phyloP scores from a whole-genome alignment of 1,139 yeast species.

The Geotrichum phurueaensis region DNA sequence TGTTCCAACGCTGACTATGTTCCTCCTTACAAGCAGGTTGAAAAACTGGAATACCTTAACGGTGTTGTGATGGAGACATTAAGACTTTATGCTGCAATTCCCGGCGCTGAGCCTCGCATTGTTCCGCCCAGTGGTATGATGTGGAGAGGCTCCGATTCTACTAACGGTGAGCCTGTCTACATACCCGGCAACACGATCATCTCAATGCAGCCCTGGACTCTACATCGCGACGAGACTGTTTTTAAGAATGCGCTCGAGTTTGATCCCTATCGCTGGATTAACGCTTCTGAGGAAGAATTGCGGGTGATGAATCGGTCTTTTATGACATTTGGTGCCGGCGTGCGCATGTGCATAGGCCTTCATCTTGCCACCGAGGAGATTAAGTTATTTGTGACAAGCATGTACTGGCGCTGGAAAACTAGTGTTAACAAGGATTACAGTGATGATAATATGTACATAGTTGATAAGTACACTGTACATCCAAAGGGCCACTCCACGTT shows the following conservation, averaged over 20 bases:
- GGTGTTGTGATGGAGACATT: constrained; percentile 55
- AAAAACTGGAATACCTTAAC: constrained; percentile 48
- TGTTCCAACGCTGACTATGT: constrained; percentile 12
- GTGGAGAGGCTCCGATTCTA: constrained; percentile 19
- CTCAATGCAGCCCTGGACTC: constrained; percentile 60
- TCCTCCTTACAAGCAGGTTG: constrained; percentile 39
- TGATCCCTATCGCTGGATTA: constrained; percentile 60
- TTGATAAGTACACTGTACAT: constrained; percentile 53
- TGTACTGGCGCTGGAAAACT: constrained; percentile 47
- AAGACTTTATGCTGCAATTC: constrained; percentile 63
- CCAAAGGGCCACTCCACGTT: constrained; percentile 30
- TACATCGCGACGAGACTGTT: constrained; percentile 48
- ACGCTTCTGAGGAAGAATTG: constrained; percentile 38
- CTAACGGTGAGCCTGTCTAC: constrained; percentile 20
- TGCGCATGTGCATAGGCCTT: constrained; percentile 73
- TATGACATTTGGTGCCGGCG: constrained; percentile 69
- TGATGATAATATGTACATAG: constrained; percentile 80
- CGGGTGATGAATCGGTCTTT: constrained; percentile 47
- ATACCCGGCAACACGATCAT: constrained; percentile 54
- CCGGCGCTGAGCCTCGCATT: constrained; percentile 66
- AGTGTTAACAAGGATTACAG: constrained; percentile 35
- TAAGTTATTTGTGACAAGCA: constrained; percentile 50
- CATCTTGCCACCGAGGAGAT: constrained; percentile 62
- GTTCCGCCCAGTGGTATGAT: constrained; percentile 37
- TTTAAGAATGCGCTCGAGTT: constrained; percentile 50